A percentile compares a stretch with the other conserved stretches of the same genome.
Evolutionary conservation across 148 eudicot species (phyloP).

Genomic region (Chenopodium formosanum): DNA sequence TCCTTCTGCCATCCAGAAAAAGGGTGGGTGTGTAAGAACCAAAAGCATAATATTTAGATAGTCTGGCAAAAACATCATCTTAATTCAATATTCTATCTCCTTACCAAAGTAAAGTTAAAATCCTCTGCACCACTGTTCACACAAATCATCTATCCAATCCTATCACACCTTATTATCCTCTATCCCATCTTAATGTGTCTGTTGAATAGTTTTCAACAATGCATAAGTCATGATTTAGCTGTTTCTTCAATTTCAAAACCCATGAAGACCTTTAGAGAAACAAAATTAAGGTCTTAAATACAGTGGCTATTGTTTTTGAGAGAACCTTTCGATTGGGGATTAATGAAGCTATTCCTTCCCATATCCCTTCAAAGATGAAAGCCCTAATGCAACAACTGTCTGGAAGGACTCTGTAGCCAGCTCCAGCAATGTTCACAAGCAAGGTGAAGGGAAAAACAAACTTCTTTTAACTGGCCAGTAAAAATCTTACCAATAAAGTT

Average conservation of each 20-base stretch:
- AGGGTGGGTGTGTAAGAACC: not conserved
- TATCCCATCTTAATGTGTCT: too few relatives aligned
- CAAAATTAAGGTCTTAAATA: not conserved
- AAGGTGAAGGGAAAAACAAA: not conserved
- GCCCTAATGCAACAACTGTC: not conserved
- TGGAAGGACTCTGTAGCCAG: not conserved
- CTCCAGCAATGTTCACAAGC: not conserved
- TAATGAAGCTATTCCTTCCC: not conserved
- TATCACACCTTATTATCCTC: not conserved
- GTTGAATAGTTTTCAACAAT: not conserved
- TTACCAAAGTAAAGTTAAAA: not conserved
- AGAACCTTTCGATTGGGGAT: not conserved
- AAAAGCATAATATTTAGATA: not conserved
- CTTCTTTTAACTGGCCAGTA: too few relatives aligned
- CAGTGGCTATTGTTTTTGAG: not conserved
- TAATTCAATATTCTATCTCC: not conserved
- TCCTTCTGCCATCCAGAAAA: conserved; percentile 35
- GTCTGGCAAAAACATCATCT: not conserved
- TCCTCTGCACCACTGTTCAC: not conserved
- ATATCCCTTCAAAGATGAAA: not conserved
- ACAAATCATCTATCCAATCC: not conserved
- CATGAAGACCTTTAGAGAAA: not conserved
- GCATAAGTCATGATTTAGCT: not conserved
- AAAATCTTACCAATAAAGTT: too few relatives aligned
- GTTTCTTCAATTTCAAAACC: not conserved